Base-by-base conservation (phyloP, 768 basidiomycete species). In the Paxillus involutus region DNA sequence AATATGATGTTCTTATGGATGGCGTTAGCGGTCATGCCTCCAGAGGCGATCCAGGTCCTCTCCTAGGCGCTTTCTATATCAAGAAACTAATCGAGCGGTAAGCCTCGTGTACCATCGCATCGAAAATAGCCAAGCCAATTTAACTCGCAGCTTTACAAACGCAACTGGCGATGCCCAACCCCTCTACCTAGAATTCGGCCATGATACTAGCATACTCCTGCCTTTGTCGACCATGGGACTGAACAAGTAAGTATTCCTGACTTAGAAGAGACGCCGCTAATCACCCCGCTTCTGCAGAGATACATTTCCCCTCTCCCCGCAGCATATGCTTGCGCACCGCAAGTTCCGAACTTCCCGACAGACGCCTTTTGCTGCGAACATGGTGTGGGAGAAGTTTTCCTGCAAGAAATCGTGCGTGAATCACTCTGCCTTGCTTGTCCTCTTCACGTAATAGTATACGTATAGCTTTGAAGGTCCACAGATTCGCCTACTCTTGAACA, bases 311-410 rank as follows among this genome's bases (percentile, higher is more conserved):
- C 71, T 77, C 32, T 53, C 62, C 36, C 52, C 71, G 2, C 44
- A 21, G 9, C 71, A 44, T 67, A 40, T 69, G 63, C 53, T 61
- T 58, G 19, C 24, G 30, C 58, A 59, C 53, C 71, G 77, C 36
- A 69, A 63, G 44, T 78, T 71, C 63, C 65, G 66, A 46, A 77
- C 75, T 30, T 72, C 75, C 6, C 53, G 53, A 7, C 76, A 76
- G 58, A 67, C 73, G 14, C 77, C 77, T 32, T 79, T 79, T 53
- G 76, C 65, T 13, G 75, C 76, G 41, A 71, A 63, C 51, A 75
- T 78, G 74, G 57, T 73, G 26, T 78, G 74, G 76, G 75, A 77
- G 59, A 69, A 60, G 56, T 75, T 76, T 62, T 59, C 63, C 4
- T 77, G 75, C 65, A 55, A 58, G 45, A 61, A 64, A 12, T 74